A percentile compares a stretch with the other conserved stretches of the same genome.
Evolutionary conservation across 1,139 yeast species (phyloP).

Genomic region (Nakaseomyces delphensis): DNA sequence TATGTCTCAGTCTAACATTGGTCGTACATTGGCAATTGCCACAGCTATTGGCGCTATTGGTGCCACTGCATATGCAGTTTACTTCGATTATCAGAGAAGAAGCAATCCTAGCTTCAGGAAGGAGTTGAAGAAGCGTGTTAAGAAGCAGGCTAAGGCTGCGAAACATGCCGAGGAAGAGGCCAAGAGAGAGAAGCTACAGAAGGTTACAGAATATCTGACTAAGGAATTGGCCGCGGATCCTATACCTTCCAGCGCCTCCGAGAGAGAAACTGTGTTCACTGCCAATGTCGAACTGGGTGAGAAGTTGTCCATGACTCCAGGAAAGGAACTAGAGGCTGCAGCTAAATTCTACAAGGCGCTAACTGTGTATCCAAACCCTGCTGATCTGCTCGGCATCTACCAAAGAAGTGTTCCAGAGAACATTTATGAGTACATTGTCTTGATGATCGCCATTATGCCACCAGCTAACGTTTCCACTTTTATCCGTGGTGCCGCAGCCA

Average conservation of each 20-base stretch:
- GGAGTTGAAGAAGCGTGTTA: constrained; percentile 53
- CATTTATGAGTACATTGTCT: constrained; percentile 71
- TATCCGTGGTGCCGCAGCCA: constrained; percentile 38
- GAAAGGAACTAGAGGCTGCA: constrained; percentile 68
- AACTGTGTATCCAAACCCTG: constrained; percentile 88
- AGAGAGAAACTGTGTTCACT: constrained; percentile 67
- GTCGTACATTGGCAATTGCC: constrained; percentile 35
- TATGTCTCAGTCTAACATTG: constrained; percentile 20
- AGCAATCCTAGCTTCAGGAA: constrained; percentile 73
- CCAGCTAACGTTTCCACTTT: constrained; percentile 73
- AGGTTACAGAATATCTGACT: constrained; percentile 52
- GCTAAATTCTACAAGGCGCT: constrained; percentile 91
- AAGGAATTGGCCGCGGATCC: constrained; percentile 63
- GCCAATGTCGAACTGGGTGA: constrained; percentile 81
- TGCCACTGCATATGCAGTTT: constrained; percentile 65
- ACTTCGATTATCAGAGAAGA: constrained; percentile 90
- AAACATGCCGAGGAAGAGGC: constrained; percentile 50
- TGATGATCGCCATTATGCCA: constrained; percentile 84
- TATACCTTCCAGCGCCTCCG: constrained; percentile 57
- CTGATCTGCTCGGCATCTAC: constrained; percentile 78
- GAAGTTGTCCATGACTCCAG: constrained; percentile 49
- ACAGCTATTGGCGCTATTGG: constrained; percentile 49
- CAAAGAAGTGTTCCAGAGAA: constrained; percentile 80
- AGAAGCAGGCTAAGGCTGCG: constrained; percentile 49
- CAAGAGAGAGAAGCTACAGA: constrained; percentile 51